A percentile compares a stretch with the other conserved stretches of the same genome.
phyloP scores from a whole-genome alignment of 495 filamentous ascomycete species.

The Podospora pseudocomata region DNA sequence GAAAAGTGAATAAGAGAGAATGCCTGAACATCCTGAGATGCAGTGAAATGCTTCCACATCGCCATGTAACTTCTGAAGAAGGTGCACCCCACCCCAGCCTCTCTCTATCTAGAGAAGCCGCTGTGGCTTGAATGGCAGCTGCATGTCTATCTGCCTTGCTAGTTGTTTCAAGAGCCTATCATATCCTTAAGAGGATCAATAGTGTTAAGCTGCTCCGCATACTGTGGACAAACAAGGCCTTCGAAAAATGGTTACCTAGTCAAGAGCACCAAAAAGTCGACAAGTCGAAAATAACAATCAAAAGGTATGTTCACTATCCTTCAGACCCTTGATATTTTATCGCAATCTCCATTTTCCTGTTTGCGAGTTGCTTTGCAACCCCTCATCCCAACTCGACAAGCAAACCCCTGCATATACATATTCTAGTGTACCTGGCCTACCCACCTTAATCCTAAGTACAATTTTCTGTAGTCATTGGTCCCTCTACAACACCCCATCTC shows the following conservation, averaged over 20 bases:
- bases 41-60: not conserved
- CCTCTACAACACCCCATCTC: not conserved
- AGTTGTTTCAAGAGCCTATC: not conserved
- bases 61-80: too few species aligned
- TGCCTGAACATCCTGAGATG: not conserved
- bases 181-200: not conserved
- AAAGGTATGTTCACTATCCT: too few species aligned
- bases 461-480: not conserved
- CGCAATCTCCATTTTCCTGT: too few species aligned
- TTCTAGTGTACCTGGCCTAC: not conserved
- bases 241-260: too few species aligned
- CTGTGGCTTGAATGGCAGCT: not conserved
- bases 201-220: not conserved
- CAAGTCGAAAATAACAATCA: too few species aligned
- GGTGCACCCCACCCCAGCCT: not conserved
- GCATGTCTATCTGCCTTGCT: not conserved
- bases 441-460: not conserved
- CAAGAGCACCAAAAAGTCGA: too few species aligned
- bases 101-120: not conserved
- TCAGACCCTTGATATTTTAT: too few species aligned
- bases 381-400: not conserved
- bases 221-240: too few species aligned
- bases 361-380: not conserved
- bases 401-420: not conserved
- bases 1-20: not conserved